Evolutionary conservation across 495 filamentous ascomycete species (phyloP), one percentile per base, ranked within the genome.

Genomic region (Aspergillus bridgeri): DNA sequence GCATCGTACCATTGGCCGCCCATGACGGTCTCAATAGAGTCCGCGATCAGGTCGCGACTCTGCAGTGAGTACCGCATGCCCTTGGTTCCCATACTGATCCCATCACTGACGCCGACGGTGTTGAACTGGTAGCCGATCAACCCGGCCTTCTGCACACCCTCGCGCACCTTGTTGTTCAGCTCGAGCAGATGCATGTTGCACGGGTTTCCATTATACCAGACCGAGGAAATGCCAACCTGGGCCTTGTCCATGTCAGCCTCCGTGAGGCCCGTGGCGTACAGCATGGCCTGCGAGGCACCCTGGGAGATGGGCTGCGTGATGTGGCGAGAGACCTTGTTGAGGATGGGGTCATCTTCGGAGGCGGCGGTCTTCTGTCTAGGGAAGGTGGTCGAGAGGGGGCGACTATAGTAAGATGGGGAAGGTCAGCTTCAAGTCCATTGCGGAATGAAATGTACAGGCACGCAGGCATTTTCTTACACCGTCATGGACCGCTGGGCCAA

Each of bases 171-270:
- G 71, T 86, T 71, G 66, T 89, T 96, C 51, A 98, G 84, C 64
- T 92, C 87, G 60, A 98, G 79, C 54, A 98, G 81, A 76, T 98
- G 94, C 94, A 96, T 98, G 78, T 98, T 98, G 80, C 94, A 98
- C 6, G 94, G 94, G 75, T 98, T 98, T 19, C 94, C 94, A 44
- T 89, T 83, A 74, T 90, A 95, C 79, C 79, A 87, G 45, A 89
- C 85, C 1, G 94, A 98, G 20, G 92, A 95, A 67, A 98, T 98
- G 54, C 94, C 94, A 45, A 98, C 89, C 75, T 98, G 94, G 29
- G 94, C 87, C 75, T 97, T 97, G 75, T 83, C 83, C 85, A 98
- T 88, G 71, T 96, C 94, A 46, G 81, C 80, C 60, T 91, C 86
- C 15, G 75, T 82, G 67, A 98, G 72, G 54, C 94, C 94, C 9